Conservation (phyloP, 2,329 filamentous ascomycete genomes). For the Aspergillus cejpii region DNA sequence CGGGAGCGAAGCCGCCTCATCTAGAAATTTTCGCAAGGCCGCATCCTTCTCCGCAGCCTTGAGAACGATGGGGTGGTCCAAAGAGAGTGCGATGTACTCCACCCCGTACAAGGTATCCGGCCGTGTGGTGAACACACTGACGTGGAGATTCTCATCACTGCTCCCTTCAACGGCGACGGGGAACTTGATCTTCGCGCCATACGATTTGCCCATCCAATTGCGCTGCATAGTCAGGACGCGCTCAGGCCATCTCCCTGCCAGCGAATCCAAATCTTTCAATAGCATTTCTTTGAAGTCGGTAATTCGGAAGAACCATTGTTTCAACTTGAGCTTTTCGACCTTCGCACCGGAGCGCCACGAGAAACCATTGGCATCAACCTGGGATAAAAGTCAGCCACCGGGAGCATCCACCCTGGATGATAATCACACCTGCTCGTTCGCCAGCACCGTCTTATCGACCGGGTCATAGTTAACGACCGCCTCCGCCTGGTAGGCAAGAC, state of each 20-base stretch:
- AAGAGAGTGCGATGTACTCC: constrained; percentile 73
- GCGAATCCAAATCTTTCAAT: constrained; percentile 60
- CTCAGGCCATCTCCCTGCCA: constrained; percentile 71
- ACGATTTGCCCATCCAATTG: constrained; percentile 80
- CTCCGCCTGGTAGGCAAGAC: constrained; percentile 74
- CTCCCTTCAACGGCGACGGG: constrained; percentile 44
- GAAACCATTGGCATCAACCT: constrained; percentile 71
- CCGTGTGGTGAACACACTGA: constrained; percentile 76
- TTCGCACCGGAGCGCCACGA: constrained; percentile 85
- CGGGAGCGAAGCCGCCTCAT: constrained; percentile 49
- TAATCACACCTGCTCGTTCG: constrained; percentile 65
- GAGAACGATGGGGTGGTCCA: constrained; percentile 63
- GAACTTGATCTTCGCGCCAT: constrained; percentile 66
- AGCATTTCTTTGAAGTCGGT: constrained; percentile 69
- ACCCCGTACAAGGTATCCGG: constrained; percentile 83
- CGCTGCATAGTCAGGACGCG: constrained; percentile 74
- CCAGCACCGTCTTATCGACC: constrained; percentile 79
- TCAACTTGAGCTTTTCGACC: constrained; percentile 69
- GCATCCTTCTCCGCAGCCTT: constrained; percentile 54
- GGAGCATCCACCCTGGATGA: neutral
- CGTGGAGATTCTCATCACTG: constrained; percentile 31
- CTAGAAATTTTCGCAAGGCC: constrained; percentile 61
- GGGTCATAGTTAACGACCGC: constrained; percentile 87
- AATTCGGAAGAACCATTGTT: constrained; percentile 87
- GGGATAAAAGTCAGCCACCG: constrained; percentile 3